phyloP scores from a whole-genome alignment of 257 asterid genomes.

The Nicotiana tomentosiformis region DNA sequence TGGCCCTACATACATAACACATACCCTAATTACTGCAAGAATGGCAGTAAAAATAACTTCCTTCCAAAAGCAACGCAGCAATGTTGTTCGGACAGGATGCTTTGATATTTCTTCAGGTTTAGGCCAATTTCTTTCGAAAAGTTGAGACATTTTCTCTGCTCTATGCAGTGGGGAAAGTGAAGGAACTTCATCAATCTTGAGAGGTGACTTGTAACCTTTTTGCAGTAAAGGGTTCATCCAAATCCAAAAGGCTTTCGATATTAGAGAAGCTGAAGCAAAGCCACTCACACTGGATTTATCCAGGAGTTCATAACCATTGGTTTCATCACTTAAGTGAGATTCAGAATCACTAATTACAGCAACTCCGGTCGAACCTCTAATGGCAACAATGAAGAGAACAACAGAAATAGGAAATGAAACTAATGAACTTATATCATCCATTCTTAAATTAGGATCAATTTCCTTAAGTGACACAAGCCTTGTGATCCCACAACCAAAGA shows the following conservation, averaged over 20 bases:
- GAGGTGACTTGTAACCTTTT: conserved; percentile 63
- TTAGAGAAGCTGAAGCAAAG: conserved; percentile 66
- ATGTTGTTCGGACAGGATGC: conserved; percentile 66
- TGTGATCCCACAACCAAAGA: conserved; percentile 38
- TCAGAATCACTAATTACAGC: conserved; percentile 20
- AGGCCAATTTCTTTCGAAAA: conserved; percentile 72
- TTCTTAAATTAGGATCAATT: conserved; percentile 28
- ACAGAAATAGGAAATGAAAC: conserved; percentile 36
- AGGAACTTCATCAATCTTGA: conserved; percentile 72
- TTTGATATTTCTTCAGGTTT: conserved; percentile 60
- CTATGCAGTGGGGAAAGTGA: conserved; percentile 63
- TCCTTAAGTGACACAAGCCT: conserved; percentile 40
- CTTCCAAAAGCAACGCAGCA: conserved; percentile 76
- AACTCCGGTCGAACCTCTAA: conserved; percentile 70
- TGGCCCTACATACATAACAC: conserved; percentile 83
- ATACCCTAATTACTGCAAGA: conserved; percentile 62
- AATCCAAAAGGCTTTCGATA: conserved; percentile 70
- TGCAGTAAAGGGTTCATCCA: conserved; percentile 82
- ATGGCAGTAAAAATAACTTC: conserved; percentile 57
- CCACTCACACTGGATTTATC: conserved; percentile 51
- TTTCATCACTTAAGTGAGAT: conserved; percentile 22
- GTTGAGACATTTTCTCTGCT: conserved; percentile 58
- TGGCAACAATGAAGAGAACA: conserved; percentile 39
- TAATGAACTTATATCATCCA: conserved; percentile 50
- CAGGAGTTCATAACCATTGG: conserved; percentile 24